A percentile compares a stretch with the other conserved stretches of the same genome.
phyloP scores from a whole-genome alignment of 148 eudicot genomes.

The Fallopia convolvulus region DNA sequence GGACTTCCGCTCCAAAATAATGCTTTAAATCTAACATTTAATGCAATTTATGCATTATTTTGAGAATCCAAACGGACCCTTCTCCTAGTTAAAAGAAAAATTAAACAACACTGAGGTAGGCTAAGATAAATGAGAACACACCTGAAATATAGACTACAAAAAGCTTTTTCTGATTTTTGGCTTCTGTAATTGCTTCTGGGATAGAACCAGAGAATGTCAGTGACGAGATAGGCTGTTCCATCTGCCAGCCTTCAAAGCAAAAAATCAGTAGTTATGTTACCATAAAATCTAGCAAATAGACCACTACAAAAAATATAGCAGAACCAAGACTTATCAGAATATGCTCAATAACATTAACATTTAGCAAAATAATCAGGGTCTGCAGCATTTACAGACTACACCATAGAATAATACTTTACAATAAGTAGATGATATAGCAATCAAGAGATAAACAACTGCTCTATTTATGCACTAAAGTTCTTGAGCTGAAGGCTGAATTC shows the following conservation, averaged over 20 bases:
- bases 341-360: background rate
- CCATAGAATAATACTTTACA: background rate
- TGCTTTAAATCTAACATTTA: too few species aligned
- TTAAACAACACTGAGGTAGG: background rate
- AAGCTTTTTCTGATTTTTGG: constrained; percentile 52
- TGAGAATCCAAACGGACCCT: too few species aligned
- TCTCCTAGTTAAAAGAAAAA: background rate
- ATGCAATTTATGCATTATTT: too few species aligned
- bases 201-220: constrained; percentile 49
- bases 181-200: constrained; percentile 43
- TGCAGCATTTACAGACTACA: background rate
- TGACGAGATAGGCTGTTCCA: constrained; percentile 40
- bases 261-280: background rate
- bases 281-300: background rate
- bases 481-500: background rate
- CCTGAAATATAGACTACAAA: constrained; percentile 54
- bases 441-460: background rate
- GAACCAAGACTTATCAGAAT: background rate
- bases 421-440: background rate
- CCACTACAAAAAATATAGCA: background rate
- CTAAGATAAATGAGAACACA: constrained; percentile 14
- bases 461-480: background rate
- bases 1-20: background rate
- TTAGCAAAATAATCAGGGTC: background rate
- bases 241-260: constrained; percentile 20